phyloP scores from a whole-genome alignment of 768 basidiomycete genomes.

The Hypholoma fasciculare region DNA sequence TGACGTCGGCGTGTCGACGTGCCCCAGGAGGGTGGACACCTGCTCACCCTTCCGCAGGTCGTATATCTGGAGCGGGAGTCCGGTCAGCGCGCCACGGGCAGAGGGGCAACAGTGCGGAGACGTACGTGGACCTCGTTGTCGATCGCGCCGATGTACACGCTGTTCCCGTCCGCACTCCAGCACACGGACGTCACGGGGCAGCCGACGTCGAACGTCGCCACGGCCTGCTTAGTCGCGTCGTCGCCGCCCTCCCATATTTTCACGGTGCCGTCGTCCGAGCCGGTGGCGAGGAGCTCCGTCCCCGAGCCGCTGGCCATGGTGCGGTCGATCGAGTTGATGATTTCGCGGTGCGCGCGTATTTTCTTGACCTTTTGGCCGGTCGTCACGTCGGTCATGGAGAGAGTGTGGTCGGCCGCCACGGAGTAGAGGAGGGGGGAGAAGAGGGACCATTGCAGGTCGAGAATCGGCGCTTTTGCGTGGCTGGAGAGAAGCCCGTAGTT shows the following conservation, averaged over 20 bases:
- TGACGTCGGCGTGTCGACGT: constrained; percentile 92
- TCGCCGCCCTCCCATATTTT: constrained; percentile 90
- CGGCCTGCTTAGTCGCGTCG: constrained; percentile 68
- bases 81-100: no score
- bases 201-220: constrained; percentile 81
- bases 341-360: constrained; percentile 87
- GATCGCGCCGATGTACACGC: constrained; percentile 86
- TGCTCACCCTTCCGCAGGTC: constrained; percentile 86
- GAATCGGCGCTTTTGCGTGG: constrained; percentile 87
- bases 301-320: constrained; percentile 85
- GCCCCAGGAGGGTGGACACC: constrained; percentile 79
- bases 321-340: constrained; percentile 88
- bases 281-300: constrained; percentile 82
- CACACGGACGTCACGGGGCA: constrained; percentile 91
- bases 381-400: constrained; percentile 75
- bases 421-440: constrained; percentile 73
- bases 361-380: constrained; percentile 81
- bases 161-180: constrained; percentile 90
- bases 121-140: constrained; percentile 96
- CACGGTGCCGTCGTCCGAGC: constrained; percentile 90
- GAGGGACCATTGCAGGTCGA: constrained; percentile 91
- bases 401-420: constrained; percentile 87
- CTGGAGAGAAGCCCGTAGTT: constrained; percentile 88
- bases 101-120: constrained; percentile 13
- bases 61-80: constrained; percentile 57